Evolutionary conservation across 2,329 filamentous ascomycete genomes (phyloP).

Genomic region (Escovopsis sp.): DNA sequence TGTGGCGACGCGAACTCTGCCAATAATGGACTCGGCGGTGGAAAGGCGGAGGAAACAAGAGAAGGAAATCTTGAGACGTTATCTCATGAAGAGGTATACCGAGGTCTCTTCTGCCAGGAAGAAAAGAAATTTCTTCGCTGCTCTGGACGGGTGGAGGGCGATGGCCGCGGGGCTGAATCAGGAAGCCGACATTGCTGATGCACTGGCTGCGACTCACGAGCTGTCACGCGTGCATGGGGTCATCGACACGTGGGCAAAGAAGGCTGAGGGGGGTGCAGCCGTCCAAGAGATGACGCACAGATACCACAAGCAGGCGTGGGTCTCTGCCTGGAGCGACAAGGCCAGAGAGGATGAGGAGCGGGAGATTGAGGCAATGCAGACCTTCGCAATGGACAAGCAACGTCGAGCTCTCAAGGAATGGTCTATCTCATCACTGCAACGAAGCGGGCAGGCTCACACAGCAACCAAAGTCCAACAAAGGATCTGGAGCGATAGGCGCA

Average conservation of each 20-base stretch:
- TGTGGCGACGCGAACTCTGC: conserved; percentile 13
- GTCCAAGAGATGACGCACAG: conserved; percentile 8
- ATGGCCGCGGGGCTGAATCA: conserved; percentile 5
- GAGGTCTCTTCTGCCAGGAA: conserved; percentile 18
- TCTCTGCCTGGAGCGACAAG: conserved; percentile 12
- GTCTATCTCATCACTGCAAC: conserved; percentile 22
- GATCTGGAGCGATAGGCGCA: conserved; percentile 17
- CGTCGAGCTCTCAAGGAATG: conserved; percentile 20
- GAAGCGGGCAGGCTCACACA: conserved; percentile 22
- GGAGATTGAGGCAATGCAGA: conserved; percentile 14
- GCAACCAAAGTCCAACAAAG: conserved; percentile 18
- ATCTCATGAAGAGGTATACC: conserved; percentile 21
- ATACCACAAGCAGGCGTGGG: conserved; percentile 8
- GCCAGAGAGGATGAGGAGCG: conserved; percentile 10
- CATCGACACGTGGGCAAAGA: conserved; percentile 3
- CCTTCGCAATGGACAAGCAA: conserved; percentile 18
- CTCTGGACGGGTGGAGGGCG: conserved; percentile 17
- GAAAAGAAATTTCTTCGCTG: conserved; percentile 17
- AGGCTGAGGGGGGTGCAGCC: conserved; percentile 6
- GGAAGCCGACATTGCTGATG: conserved; percentile 7
- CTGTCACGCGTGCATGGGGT: conserved; percentile 3
- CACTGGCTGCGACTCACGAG: conserved; percentile 7
- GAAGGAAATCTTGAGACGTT: conserved; percentile 15
- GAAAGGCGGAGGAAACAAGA: conserved; percentile 12
- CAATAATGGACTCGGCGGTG: conserved; percentile 12